A percentile compares a stretch with the other conserved stretches of the same genome.
Conservation (phyloP, 2,329 filamentous ascomycete genomes). For the Penicillium sp. region DNA sequence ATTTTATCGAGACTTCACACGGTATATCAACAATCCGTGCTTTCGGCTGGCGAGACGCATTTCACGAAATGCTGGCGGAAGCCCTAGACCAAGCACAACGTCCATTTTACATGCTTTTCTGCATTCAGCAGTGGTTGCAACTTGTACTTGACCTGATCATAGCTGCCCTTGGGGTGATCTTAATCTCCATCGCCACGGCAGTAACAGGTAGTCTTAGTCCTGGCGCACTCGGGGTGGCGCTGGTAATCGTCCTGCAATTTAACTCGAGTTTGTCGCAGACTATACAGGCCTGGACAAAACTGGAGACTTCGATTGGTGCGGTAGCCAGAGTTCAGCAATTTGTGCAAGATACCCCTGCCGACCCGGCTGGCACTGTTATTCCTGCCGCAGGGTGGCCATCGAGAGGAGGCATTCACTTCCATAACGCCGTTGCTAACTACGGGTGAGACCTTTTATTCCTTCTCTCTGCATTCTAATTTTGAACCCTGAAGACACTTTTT, state of each 20-base stretch:
- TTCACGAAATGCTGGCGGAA: slow-evolving; percentile 43
- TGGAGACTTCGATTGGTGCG: slow-evolving; percentile 57
- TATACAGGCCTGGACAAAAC: slow-evolving; percentile 51
- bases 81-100: slow-evolving; percentile 53
- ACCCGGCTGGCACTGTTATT: slow-evolving; percentile 29
- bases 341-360: slow-evolving; percentile 39
- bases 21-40: slow-evolving; percentile 54
- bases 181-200: slow-evolving; percentile 48
- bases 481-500: too few relatives aligned
- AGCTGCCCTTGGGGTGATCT: slow-evolving; percentile 43
- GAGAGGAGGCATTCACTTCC: slow-evolving; percentile 41
- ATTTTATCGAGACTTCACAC: slow-evolving; percentile 55
- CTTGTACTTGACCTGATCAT: slow-evolving; percentile 51
- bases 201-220: slow-evolving; percentile 40
- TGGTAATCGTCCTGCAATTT: slow-evolving; percentile 53
- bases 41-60: slow-evolving; percentile 47
- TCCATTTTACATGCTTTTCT: slow-evolving; percentile 55
- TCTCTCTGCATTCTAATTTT: too few relatives aligned
- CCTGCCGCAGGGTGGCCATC: slow-evolving; percentile 41
- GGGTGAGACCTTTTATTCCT: not conserved
- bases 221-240: slow-evolving; percentile 50
- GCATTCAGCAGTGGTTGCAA: slow-evolving; percentile 56
- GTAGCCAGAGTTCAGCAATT: slow-evolving; percentile 54
- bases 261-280: slow-evolving; percentile 48
- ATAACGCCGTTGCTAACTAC: slow-evolving; percentile 35